Percentiles rank a stretch among this genome's conserved stretches.
phyloP scores from a whole-genome alignment of 2,329 filamentous ascomycete genomes.

The Huntiella decipiens region DNA sequence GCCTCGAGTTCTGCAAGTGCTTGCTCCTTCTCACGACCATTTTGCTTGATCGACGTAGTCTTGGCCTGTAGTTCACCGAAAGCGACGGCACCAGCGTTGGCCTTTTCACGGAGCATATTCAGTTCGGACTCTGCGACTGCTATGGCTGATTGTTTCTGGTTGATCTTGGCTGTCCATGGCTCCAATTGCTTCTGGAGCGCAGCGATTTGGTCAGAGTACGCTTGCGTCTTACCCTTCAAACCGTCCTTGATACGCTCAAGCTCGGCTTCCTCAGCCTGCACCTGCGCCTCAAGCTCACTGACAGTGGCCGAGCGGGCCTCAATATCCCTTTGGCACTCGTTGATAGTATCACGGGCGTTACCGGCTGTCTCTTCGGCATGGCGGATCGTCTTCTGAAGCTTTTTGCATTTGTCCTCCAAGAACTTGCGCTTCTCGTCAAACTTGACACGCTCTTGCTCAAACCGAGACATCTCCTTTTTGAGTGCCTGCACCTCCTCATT shows the following conservation, averaged over 20 bases:
- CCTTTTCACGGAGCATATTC: constrained; percentile 74
- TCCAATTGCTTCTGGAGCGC: constrained; percentile 84
- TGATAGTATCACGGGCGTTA: constrained; percentile 60
- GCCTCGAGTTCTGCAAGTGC: constrained; percentile 61
- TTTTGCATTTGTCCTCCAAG: constrained; percentile 74
- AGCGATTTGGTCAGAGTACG: constrained; percentile 80
- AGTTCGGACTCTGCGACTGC: constrained; percentile 90
- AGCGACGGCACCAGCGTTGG: constrained; percentile 68
- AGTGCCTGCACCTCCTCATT: constrained; percentile 66
- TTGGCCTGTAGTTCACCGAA: constrained; percentile 70
- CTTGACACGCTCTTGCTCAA: constrained; percentile 93
- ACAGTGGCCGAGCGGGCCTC: constrained; percentile 60
- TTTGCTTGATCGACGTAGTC: constrained; percentile 52
- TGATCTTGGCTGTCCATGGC: constrained; percentile 94
- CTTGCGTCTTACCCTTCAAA: constrained; percentile 89
- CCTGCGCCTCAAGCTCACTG: constrained; percentile 51
- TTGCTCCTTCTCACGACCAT: constrained; percentile 47
- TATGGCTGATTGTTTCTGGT: constrained; percentile 83
- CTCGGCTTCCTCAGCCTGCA: constrained; percentile 64
- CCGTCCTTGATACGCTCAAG: constrained; percentile 66
- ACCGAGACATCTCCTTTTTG: constrained; percentile 73
- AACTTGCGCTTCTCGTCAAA: constrained; percentile 98
- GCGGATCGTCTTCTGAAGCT: constrained; percentile 72
- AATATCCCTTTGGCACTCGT: constrained; percentile 62
- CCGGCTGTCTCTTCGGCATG: constrained; percentile 55